phyloP scores from a whole-genome alignment of 2,329 filamentous ascomycete genomes.

The Pseudogymnoascus sp. region DNA sequence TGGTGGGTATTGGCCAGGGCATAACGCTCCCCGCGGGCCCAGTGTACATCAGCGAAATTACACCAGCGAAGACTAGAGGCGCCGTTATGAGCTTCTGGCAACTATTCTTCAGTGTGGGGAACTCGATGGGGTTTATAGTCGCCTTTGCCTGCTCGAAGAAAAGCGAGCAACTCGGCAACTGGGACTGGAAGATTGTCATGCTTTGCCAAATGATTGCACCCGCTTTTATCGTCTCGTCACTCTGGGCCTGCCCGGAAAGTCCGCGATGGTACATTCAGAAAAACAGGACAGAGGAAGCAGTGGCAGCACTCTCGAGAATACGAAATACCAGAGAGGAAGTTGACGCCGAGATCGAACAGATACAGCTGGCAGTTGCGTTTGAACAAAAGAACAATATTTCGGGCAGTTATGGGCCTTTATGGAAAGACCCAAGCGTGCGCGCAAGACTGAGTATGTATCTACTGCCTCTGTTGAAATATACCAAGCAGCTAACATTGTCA shows the following conservation, averaged over 20 bases:
- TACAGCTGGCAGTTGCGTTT: conserved; percentile 46
- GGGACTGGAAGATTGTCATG: conserved; percentile 49
- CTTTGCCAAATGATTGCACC: conserved; percentile 47
- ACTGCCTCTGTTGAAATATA: neutral
- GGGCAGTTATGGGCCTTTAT: conserved; percentile 42
- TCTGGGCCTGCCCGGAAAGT: conserved; percentile 35
- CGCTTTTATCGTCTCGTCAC: conserved; percentile 37
- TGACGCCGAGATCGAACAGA: conserved; percentile 42
- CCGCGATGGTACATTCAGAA: conserved; percentile 48
- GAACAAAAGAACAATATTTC: conserved; percentile 45
- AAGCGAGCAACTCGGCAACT: conserved; percentile 37
- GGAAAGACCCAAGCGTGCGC: conserved; percentile 46
- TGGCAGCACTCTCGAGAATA: conserved; percentile 41
- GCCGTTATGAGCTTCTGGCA: conserved; percentile 52
- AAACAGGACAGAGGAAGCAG: conserved; percentile 46
- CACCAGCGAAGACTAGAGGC: conserved; percentile 43
- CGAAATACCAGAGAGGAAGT: conserved; percentile 33
- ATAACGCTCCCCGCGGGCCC: conserved; percentile 43
- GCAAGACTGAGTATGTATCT: conserved; percentile 36
- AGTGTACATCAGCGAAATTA: conserved; percentile 47
- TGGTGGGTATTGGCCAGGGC: conserved; percentile 48
- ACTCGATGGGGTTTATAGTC: conserved; percentile 47
- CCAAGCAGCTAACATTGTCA: neutral
- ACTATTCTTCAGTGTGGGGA: conserved; percentile 46
- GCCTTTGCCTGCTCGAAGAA: conserved; percentile 43